Evolutionary conservation across 1,284 basidiomycete genomes (phyloP).

Genomic region (Gymnopus androsaceus): DNA sequence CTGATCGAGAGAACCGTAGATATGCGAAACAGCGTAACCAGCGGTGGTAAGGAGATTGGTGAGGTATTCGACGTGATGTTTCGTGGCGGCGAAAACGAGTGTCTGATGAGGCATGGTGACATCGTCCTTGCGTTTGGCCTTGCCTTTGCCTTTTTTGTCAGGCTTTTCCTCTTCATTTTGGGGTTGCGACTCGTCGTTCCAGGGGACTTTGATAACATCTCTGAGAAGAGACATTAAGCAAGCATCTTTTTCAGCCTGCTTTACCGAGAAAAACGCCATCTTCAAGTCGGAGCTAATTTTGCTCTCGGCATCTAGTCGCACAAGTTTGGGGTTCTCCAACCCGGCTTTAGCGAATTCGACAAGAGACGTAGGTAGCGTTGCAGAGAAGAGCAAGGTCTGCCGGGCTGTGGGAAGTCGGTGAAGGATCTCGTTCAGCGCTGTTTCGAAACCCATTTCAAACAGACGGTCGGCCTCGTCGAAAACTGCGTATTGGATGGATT

Average conservation of each 20-base stretch:
- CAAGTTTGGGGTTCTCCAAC: slow-evolving; percentile 89
- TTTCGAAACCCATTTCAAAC: slow-evolving; percentile 98
- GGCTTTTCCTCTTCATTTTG: slow-evolving; percentile 28
- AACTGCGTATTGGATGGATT: slow-evolving; percentile 87
- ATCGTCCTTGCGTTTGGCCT: slow-evolving; percentile 52
- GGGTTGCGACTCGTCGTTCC: slow-evolving; percentile 39
- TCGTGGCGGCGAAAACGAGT: slow-evolving; percentile 96
- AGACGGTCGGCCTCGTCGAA: slow-evolving; percentile 98
- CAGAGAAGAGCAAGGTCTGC: slow-evolving; percentile 94
- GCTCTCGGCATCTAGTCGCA: slow-evolving; percentile 92
- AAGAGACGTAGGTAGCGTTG: slow-evolving; percentile 92
- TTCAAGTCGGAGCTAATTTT: slow-evolving; percentile 94
- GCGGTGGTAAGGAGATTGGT: slow-evolving; percentile 77
- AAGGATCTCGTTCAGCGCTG: slow-evolving; percentile 89
- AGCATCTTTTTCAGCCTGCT: slow-evolving; percentile 93
- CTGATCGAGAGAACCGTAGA: slow-evolving; percentile 97
- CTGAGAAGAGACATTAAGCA: slow-evolving; percentile 84
- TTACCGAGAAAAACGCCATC: slow-evolving; percentile 94
- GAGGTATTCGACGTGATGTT: slow-evolving; percentile 98
- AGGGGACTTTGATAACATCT: slow-evolving; percentile 85
- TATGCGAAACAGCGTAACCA: slow-evolving; percentile 94
- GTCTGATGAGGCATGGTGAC: slow-evolving; percentile 84
- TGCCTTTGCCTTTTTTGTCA: slow-evolving; percentile 47
- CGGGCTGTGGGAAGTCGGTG: slow-evolving; percentile 83
- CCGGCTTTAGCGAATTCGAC: slow-evolving; percentile 99